A percentile compares a stretch with the other conserved stretches of the same genome.
These are phyloP conservation scores for Phytophthora sp. DNA, from an alignment of 352 stramenopile genomes.

Conservation along the genomic window DNA sequence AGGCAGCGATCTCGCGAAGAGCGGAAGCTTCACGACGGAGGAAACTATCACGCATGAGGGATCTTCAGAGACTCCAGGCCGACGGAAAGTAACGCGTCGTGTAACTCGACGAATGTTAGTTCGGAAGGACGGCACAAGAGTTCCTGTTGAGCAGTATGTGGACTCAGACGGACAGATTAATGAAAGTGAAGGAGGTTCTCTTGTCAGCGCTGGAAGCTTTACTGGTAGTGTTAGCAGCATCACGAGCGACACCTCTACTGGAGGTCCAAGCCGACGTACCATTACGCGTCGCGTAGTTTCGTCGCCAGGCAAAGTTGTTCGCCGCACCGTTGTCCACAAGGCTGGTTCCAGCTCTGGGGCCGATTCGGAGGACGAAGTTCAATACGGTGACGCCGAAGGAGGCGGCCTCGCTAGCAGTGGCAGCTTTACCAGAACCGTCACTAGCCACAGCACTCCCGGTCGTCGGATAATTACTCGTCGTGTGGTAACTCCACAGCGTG, in stretches of 20 bases:
- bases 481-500: constrained; percentile 32
- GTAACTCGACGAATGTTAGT: constrained; percentile 22
- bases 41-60: constrained; percentile 9
- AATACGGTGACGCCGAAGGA: constrained; percentile 10
- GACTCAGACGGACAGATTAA: constrained; percentile 15
- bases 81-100: constrained; percentile 20
- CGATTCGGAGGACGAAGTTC: constrained; percentile 19
- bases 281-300: constrained; percentile 31
- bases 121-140: constrained; percentile 19
- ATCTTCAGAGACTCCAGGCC: not conserved
- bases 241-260: constrained; percentile 24
- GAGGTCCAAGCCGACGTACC: constrained; percentile 15
- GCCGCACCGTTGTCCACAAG: constrained; percentile 17
- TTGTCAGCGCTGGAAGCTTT: constrained; percentile 21
- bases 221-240: constrained; percentile 25
- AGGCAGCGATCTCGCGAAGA: not conserved
- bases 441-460: constrained; percentile 6
- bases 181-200: constrained; percentile 5
- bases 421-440: constrained; percentile 10
- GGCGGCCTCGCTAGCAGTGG: not conserved
- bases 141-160: constrained; percentile 16
- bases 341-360: constrained; percentile 20
- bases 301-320: constrained; percentile 11
- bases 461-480: constrained; percentile 29
- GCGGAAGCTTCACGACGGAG: constrained; percentile 3